Evolutionary conservation across 805 yeast genomes (phyloP), one percentile per base, ranked within the genome.

Genomic region (Metschnikowia santaceciliae): DNA sequence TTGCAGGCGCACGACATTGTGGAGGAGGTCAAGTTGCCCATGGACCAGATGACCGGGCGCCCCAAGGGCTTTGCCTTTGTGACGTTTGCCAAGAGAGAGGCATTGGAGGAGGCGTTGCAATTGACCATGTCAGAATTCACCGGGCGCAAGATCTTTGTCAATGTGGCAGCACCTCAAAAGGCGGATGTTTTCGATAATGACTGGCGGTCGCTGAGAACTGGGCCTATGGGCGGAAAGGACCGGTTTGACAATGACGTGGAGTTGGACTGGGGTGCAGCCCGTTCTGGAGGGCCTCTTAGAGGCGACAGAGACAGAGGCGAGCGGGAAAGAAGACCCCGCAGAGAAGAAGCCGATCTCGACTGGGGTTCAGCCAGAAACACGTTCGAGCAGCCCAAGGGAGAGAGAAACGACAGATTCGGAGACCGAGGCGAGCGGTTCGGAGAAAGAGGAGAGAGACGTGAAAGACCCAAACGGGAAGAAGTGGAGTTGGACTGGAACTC

Each of bases 11-110:
- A 68, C 36, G 74, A 67, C 48, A 75, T 82, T 47, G 80, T 88
- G 50, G 71, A 75, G 42, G 84, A 82, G 49, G 76, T 90, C 55
- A 81, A 83, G 55, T 80, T 89, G 58, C 96, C 96, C 58, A 79
- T 74, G 63, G 96, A 88, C 69, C 67, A 60, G 63, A 69, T 61
- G 55, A 80, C 83, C 51, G 84, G 88, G 35, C 81, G 84, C 63
- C 77, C 88, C 49, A 78, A 73, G 61, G 82, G 83, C 13, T 79
- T 74, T 62, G 84, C 82, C 35, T 80, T 80, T 53, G 69, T 80
- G 55, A 76, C 82, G 14, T 80, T 81, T 58, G 60, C 62, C 23
- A 71, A 73, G 53, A 71, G 78, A 61, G 74, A 67, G 11, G 61
- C 68, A 8, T 74, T 81, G 59, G 81, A 78, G 63, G 81, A 76